Conservation (phyloP, 2,329 filamentous ascomycete genomes). For the Hypoxylon sp. region DNA sequence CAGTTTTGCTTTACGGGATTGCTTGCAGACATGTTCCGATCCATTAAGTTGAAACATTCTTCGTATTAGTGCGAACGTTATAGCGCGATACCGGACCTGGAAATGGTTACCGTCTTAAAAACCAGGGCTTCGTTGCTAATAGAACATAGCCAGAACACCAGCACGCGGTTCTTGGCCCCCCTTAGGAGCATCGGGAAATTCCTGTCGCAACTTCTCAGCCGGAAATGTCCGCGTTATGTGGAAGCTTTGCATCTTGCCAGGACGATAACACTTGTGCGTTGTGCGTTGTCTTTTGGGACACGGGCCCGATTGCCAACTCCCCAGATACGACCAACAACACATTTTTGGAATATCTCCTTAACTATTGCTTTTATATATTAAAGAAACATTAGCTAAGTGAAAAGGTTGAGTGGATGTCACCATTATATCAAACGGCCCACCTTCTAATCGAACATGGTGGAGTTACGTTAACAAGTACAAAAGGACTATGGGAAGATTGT, state of each 20-base stretch:
- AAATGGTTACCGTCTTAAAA: not conserved
- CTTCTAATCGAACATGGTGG: not conserved
- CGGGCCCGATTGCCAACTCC: slow-evolving; percentile 6
- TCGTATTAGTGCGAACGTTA: no score
- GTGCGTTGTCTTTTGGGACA: slow-evolving; percentile 2
- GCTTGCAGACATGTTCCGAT: not conserved
- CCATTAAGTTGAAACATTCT: not conserved
- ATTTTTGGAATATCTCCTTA: slow-evolving; percentile 9
- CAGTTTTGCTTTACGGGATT: not conserved
- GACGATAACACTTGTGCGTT: slow-evolving; percentile 1
- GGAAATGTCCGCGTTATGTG: not conserved
- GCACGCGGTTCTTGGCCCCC: not conserved
- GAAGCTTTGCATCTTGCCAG: not conserved
- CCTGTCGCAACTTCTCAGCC: not conserved
- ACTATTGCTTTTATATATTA: not conserved
- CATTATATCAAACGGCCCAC: not conserved
- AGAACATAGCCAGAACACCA: no score
- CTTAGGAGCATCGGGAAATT: no score
- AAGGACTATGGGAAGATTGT: not conserved
- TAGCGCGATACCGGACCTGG: no score
- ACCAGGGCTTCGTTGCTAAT: not conserved
- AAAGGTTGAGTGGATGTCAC: not conserved
- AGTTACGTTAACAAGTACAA: not conserved
- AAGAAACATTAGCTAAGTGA: no score
- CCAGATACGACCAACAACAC: not conserved